Evolutionary conservation across 345 rosid species (phyloP), one percentile per base, ranked within the genome.

Genomic region (Hevea brasiliensis): DNA sequence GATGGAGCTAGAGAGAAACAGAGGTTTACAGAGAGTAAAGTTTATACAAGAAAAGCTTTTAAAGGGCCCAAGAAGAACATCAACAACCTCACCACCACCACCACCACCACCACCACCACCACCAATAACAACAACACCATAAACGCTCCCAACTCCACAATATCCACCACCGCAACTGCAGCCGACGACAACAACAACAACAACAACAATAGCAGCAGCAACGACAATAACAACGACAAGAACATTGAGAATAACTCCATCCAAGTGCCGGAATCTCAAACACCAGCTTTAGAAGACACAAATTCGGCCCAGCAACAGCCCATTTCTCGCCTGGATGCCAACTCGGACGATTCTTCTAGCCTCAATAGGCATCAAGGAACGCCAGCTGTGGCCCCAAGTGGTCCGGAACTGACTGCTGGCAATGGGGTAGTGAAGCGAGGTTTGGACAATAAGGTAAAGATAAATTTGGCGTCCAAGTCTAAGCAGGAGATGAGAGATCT

Each of bases 1-100:
- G 90, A 84, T 77, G 95, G 83, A 7, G 74, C 45, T 13, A 85
- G 82, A 74, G 94, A 90, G 85, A 92, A 85, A 82, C 90, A 80
- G 81, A 88, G 87, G 72, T 87, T 78, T 53, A 64, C 71, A 2
- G 90, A 79, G 82, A 80, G 69, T 82, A 94, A 78, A 77, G 99
- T 94, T 15, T 94, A 94, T 74, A 88, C 84, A 17, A 86, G 99
- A 81, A 94, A 92, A 80, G 84, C 87, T 41, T 90, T 83, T 54
- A 90, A 80, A 76, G 90, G 85, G 9, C 76, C 76, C 44, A 84
- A 74, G 63, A 90, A 78, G 41, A 81, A 68, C 63, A 74, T 67
- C 74, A 67, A 55, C 71, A 47, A 20, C 61, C 40, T 40, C 40
- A 21, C 15, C 51, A 13, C n/a, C 40, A 56, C 45, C 13, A 41